phyloP scores from a whole-genome alignment of 2,329 filamentous ascomycete species.

The Venturia aucupariae region DNA sequence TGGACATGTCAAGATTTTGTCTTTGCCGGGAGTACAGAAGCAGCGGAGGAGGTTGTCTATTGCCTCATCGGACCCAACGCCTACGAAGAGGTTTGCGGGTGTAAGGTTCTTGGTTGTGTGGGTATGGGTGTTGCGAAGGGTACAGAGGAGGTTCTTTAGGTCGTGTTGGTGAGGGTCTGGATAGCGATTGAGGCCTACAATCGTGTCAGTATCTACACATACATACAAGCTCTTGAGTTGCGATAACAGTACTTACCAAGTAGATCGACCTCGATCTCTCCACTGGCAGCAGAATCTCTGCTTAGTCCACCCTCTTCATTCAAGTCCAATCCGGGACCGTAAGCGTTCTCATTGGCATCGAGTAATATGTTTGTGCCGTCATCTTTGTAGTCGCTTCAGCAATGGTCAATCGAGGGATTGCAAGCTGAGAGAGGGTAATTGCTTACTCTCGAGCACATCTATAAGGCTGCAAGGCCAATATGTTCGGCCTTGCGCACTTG shows the following conservation, averaged over 20 bases:
- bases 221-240: background rate
- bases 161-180: conserved; percentile 88
- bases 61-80: conserved; percentile 92
- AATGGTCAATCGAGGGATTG: conserved; percentile 14
- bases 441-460: conserved; percentile 45
- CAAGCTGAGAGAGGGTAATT: conserved; percentile 17
- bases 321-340: conserved; percentile 65
- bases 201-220: background rate
- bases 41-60: conserved; percentile 89
- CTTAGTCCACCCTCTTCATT: conserved; percentile 39
- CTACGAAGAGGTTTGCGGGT: conserved; percentile 83
- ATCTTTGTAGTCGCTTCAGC: conserved; percentile 87
- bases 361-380: conserved; percentile 92
- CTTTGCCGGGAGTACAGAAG: conserved; percentile 79
- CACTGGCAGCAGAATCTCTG: conserved; percentile 26
- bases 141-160: conserved; percentile 79
- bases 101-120: conserved; percentile 66
- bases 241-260: conserved; percentile 48
- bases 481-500: conserved; percentile 43
- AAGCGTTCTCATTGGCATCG: conserved; percentile 97
- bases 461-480: conserved; percentile 44
- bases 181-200: conserved; percentile 64
- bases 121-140: conserved; percentile 73
- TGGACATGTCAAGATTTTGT: conserved; percentile 89
- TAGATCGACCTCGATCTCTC: conserved; percentile 58